Percentiles rank a stretch among this genome's conserved stretches.
phyloP scores from a whole-genome alignment of 225 moss, liverwort and hornwort species.

The Pseudoscleropodium purum region DNA sequence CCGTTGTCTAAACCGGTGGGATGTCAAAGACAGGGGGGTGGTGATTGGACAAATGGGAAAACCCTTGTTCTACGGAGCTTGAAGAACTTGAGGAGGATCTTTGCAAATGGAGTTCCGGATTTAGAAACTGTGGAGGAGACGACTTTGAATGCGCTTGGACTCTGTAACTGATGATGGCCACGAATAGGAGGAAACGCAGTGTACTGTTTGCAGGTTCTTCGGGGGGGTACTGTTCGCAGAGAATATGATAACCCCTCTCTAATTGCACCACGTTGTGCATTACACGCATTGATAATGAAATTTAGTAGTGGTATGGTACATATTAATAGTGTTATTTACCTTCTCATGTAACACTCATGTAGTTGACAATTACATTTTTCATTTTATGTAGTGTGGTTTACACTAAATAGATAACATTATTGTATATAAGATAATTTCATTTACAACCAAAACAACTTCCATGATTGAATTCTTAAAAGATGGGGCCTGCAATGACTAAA shows the following conservation, averaged over 20 bases:
- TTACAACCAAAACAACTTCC: background rate
- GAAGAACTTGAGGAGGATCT: background rate
- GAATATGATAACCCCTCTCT: background rate
- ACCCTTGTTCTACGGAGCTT: background rate
- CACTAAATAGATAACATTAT: background rate
- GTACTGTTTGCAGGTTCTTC: background rate
- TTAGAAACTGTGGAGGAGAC: background rate
- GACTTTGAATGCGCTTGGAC: background rate
- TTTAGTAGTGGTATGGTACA: too few relatives aligned
- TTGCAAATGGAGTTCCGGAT: background rate
- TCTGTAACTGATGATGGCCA: background rate
- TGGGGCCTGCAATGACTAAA: rapidly evolving
- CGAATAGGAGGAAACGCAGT: background rate
- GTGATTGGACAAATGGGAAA: background rate
- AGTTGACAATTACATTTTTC: background rate
- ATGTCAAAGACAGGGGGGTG: background rate
- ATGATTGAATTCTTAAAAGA: background rate
- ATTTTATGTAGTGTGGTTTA: background rate
- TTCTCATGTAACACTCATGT: background rate
- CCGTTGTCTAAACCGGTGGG: background rate
- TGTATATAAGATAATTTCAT: background rate
- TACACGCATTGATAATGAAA: too few relatives aligned
- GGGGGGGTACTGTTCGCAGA: background rate
- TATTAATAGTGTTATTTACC: background rate
- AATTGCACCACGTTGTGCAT: background rate